These are phyloP conservation scores for Ceratobasidium sp. DNA, from an alignment of 1,284 basidiomycete genomes.

Conservation along the genomic window DNA sequence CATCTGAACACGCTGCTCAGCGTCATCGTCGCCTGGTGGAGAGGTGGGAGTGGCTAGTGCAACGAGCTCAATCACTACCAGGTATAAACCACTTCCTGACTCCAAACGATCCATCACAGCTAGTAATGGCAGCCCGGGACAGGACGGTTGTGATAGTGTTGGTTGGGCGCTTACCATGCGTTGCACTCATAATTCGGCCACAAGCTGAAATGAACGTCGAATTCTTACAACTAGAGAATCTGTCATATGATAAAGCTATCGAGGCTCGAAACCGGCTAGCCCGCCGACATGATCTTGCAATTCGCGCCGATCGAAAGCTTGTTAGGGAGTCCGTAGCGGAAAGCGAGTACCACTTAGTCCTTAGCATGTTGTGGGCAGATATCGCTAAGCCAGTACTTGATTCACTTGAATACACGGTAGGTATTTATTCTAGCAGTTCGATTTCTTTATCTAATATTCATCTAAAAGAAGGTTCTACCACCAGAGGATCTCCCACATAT, in stretches of 20 bases:
- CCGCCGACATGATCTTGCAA: too few relatives aligned
- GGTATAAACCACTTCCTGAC: conserved; percentile 27
- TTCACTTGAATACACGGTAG: conserved; percentile 10
- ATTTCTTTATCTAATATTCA: not conserved
- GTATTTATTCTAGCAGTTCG: not conserved
- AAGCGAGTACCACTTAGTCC: not conserved
- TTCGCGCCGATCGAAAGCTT: not conserved
- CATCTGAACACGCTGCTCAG: conserved; percentile 6
- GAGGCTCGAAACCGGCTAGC: too few relatives aligned
- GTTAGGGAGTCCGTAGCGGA: not conserved
- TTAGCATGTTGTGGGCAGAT: conserved; percentile 42
- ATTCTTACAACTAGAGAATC: conserved; percentile 18
- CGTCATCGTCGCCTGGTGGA: conserved; percentile 46
- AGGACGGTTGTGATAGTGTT: conserved; percentile 47
- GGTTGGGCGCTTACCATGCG: conserved; percentile 32
- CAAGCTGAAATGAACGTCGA: not conserved
- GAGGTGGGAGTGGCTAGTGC: conserved; percentile 50
- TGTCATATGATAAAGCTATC: too few relatives aligned
- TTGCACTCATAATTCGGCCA: conserved; percentile 42
- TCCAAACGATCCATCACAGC: not conserved
- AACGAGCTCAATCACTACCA: conserved; percentile 25
- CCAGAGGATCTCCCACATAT: conserved; percentile 49
- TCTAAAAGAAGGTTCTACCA: not conserved
- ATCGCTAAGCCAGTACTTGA: conserved; percentile 41
- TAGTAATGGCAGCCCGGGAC: conserved; percentile 21